Conservation (phyloP, 108 stramenopile species). For the Epipyxis sp. region DNA sequence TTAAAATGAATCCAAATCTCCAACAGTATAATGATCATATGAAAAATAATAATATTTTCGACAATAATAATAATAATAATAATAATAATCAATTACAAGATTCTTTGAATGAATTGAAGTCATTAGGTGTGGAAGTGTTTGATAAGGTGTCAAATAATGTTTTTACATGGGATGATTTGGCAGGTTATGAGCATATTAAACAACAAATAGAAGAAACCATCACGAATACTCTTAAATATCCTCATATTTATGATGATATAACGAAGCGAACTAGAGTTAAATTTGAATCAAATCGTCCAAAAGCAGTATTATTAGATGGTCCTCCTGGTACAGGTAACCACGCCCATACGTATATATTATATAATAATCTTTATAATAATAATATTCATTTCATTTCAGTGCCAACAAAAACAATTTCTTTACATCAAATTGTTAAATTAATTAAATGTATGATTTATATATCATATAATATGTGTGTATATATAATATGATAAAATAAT, state of each 20-base stretch:
- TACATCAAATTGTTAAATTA: no score
- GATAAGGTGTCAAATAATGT: slow-evolving; percentile 39
- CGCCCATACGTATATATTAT: no score
- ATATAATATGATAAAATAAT: no score
- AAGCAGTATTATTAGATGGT: slow-evolving; percentile 39
- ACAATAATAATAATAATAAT: not conserved
- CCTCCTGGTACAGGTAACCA: slow-evolving; percentile 33
- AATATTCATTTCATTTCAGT: no score
- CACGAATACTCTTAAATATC: slow-evolving; percentile 44
- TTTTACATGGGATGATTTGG: slow-evolving; percentile 46
- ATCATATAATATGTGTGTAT: no score
- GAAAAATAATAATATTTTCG: not conserved
- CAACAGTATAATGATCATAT: not conserved
- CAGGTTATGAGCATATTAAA: slow-evolving; percentile 49
- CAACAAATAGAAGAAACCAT: slow-evolving; percentile 51
- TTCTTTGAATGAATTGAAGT: no score
- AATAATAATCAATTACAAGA: not conserved
- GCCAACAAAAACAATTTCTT: no score
- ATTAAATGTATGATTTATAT: no score
- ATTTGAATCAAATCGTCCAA: slow-evolving; percentile 47
- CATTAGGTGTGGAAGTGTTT: slow-evolving; percentile 51
- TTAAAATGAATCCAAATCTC: not conserved
- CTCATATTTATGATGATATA: slow-evolving; percentile 49
- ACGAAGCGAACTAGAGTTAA: slow-evolving; percentile 43
- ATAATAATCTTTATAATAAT: no score